phyloP scores from a whole-genome alignment of 2,329 filamentous ascomycete genomes.

The Aureobasidium sp. region DNA sequence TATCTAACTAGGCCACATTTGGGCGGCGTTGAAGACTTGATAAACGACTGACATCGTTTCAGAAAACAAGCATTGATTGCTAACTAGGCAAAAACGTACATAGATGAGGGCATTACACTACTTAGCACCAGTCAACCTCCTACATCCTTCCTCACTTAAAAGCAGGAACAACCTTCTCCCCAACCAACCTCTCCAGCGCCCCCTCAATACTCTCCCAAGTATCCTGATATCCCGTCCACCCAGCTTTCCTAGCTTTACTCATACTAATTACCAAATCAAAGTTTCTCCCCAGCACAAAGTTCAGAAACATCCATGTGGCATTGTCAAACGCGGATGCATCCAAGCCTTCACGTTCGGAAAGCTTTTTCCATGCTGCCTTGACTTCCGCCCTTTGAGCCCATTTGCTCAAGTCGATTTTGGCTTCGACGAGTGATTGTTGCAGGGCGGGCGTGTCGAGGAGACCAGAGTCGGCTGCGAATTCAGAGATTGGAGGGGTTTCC shows the following conservation, averaged over 20 bases:
- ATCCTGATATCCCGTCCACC: conserved; percentile 34
- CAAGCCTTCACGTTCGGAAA: conserved; percentile 28
- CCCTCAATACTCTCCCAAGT: neutral
- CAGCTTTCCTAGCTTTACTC: conserved; percentile 38
- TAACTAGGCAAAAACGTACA: too few species aligned
- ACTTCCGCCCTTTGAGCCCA: conserved; percentile 34
- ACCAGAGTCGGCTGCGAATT: neutral
- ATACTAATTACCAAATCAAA: conserved; percentile 35
- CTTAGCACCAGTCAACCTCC: neutral
- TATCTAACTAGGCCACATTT: too few species aligned
- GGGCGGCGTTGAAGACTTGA: too few species aligned
- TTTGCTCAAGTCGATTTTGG: conserved; percentile 35
- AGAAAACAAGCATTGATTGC: too few species aligned
- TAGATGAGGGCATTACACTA: too few species aligned
- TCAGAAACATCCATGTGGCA: conserved; percentile 37
- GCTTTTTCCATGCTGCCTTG: conserved; percentile 29
- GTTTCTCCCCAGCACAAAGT: conserved; percentile 35
- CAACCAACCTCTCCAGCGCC: neutral
- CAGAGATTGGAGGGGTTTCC: neutral
- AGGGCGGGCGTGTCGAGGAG: neutral
- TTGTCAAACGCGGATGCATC: conserved; percentile 29
- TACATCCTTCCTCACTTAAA: neutral
- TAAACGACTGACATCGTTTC: too few species aligned
- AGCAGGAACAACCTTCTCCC: conserved; percentile 7
- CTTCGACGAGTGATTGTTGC: conserved; percentile 22